Evolutionary conservation across 2,329 filamentous ascomycete genomes (phyloP).

Genomic region (Pseudogymnoascus sp.): DNA sequence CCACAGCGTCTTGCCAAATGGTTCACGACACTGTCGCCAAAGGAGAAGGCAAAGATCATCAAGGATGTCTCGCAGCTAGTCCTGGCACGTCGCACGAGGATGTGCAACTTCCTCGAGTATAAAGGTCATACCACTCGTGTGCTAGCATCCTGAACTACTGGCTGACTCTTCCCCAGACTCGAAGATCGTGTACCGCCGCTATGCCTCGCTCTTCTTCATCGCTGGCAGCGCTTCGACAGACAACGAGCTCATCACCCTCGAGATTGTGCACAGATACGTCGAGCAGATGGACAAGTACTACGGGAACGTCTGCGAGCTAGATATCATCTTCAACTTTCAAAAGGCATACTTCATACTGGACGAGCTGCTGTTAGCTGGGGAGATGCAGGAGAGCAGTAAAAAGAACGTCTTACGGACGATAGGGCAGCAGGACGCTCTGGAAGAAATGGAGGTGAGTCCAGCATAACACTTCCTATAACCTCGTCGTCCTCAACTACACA

Average conservation of each 20-base stretch:
- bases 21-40: constrained; percentile 96
- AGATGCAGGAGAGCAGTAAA: constrained; percentile 98
- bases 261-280: constrained; percentile 98
- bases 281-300: constrained; percentile 99
- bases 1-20: constrained; percentile 91
- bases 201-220: constrained; percentile 98
- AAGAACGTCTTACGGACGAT: constrained; percentile 97
- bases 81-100: constrained; percentile 87
- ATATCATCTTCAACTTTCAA: constrained; percentile 99
- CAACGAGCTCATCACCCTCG: constrained; percentile 95
- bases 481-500: neutral
- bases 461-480: neutral
- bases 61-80: constrained; percentile 99
- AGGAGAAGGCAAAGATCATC: constrained; percentile 99
- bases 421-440: constrained; percentile 90
- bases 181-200: constrained; percentile 97
- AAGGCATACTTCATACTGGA: constrained; percentile 99
- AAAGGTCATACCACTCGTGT: constrained; percentile 57
- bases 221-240: constrained; percentile 94
- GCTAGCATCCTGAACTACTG: constrained; percentile 2
- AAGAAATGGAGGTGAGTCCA: constrained; percentile 89
- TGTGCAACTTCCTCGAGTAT: constrained; percentile 99
- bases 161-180: constrained; percentile 36
- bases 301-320: constrained; percentile 97
- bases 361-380: constrained; percentile 87